Evolutionary conservation across 345 rosid genomes (phyloP).

Genomic region (Salix koriyanagi): DNA sequence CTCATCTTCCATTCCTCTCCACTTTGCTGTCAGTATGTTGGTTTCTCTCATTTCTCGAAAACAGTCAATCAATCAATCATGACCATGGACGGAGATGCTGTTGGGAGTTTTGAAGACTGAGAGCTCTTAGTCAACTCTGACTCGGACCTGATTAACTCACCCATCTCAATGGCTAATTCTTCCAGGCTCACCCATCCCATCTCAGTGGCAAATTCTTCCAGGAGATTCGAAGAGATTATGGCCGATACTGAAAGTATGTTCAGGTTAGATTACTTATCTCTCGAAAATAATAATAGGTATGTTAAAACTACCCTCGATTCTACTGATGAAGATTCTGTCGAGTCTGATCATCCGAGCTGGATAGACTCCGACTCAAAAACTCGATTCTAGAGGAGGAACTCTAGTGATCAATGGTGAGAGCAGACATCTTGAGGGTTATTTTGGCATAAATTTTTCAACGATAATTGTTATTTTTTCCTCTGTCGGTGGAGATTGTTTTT

Average conservation of each 20-base stretch:
- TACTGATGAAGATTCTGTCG: slow-evolving; percentile 50
- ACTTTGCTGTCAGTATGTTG: too few species aligned
- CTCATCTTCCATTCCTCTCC: too few species aligned
- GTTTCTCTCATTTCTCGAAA: background rate
- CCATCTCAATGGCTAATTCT: too few species aligned
- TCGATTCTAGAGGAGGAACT: slow-evolving; percentile 40
- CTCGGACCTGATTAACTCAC: slow-evolving; percentile 26
- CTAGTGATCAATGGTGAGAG: slow-evolving; percentile 27
- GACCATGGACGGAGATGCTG: slow-evolving; percentile 27
- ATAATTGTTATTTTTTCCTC: too few species aligned
- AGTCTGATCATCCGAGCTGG: slow-evolving; percentile 88
- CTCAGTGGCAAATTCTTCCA: too few species aligned
- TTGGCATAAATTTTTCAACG: too few species aligned
- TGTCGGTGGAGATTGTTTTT: too few species aligned
- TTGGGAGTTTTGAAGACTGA: slow-evolving; percentile 63
- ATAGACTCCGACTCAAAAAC: slow-evolving; percentile 61
- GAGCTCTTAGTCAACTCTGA: slow-evolving; percentile 57
- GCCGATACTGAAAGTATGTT: slow-evolving; percentile 60
- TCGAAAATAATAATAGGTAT: slow-evolving; percentile 41
- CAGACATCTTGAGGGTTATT: too few species aligned
- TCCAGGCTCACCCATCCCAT: too few species aligned
- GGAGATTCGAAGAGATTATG: slow-evolving; percentile 38
- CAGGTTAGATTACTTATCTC: slow-evolving; percentile 71
- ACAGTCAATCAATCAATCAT: background rate
- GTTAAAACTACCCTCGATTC: slow-evolving; percentile 28